Evolutionary conservation across 371 early-diverging fungal genomes (phyloP).

Genomic region (Apophysomyces trapeziformis): DNA sequence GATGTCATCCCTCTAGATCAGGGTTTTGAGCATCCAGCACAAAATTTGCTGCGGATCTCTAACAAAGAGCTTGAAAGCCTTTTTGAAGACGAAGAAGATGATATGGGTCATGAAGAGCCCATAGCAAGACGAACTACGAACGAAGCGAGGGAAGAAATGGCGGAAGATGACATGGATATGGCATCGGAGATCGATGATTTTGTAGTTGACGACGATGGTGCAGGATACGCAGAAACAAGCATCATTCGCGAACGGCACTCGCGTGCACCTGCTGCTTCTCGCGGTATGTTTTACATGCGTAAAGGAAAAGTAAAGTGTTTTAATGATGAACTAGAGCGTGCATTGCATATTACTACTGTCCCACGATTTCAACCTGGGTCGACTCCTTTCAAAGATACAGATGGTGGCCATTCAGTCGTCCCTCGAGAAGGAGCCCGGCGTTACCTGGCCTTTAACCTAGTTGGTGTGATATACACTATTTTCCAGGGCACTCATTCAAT

Average conservation of each 20-base stretch:
- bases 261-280: not conserved
- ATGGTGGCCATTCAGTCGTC: constrained; percentile 25
- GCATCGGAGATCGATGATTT: constrained; percentile 28
- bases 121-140: not conserved
- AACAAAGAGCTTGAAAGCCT: constrained; percentile 19
- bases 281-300: not conserved
- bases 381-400: constrained; percentile 41
- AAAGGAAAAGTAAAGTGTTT: not conserved
- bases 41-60: not conserved
- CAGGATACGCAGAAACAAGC: constrained; percentile 57
- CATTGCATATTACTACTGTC: constrained; percentile 29
- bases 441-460: constrained; percentile 82
- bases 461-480: constrained; percentile 79
- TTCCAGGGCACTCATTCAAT: constrained; percentile 71
- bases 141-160: constrained; percentile 6
- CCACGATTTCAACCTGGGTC: constrained; percentile 65
- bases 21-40: not conserved
- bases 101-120: constrained; percentile 14
- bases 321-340: not conserved
- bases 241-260: not conserved
- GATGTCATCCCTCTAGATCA: constrained; percentile 5
- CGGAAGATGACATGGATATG: constrained; percentile 26
- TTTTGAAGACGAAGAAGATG: constrained; percentile 24
- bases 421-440: constrained; percentile 63
- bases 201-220: constrained; percentile 82